phyloP scores from a whole-genome alignment of 1,284 basidiomycete species.

The Cutaneotrichosporon spelunceum region DNA sequence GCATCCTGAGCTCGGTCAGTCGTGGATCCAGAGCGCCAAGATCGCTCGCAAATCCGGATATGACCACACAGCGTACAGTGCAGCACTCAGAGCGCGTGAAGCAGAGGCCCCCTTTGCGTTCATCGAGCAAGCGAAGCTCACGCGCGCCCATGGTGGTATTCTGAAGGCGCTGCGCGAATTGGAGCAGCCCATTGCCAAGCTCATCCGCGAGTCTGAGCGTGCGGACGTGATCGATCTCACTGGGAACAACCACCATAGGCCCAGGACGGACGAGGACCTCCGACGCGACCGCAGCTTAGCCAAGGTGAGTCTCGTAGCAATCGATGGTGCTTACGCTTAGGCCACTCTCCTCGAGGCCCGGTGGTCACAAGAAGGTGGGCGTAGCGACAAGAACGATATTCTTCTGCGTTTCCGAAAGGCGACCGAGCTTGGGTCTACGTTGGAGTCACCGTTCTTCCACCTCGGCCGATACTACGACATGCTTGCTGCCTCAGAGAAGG shows the following conservation, averaged over 20 bases:
- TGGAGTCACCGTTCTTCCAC: slow-evolving; percentile 82
- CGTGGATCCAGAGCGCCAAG: slow-evolving; percentile 91
- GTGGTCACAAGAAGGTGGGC: slow-evolving; percentile 88
- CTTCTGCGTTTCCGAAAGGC: slow-evolving; percentile 62
- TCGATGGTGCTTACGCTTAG: slow-evolving; percentile 53
- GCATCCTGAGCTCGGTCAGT: slow-evolving; percentile 67
- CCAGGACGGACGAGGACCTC: slow-evolving; percentile 54
- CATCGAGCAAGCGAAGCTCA: slow-evolving; percentile 85
- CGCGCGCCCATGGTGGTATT: slow-evolving; percentile 75
- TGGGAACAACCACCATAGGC: slow-evolving; percentile 25
- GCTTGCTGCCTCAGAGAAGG: slow-evolving; percentile 21
- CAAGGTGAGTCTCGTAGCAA: slow-evolving; percentile 58
- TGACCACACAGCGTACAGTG: slow-evolving; percentile 95
- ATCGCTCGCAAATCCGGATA: slow-evolving; percentile 94
- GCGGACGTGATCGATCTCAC: slow-evolving; percentile 56
- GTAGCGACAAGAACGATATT: slow-evolving; percentile 68
- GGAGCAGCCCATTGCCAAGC: slow-evolving; percentile 15
- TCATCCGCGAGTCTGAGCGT: slow-evolving; percentile 9
- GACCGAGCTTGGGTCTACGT: slow-evolving; percentile 59
- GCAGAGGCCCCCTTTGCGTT: slow-evolving; percentile 74
- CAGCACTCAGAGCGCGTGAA: slow-evolving; percentile 84
- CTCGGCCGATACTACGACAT: slow-evolving; percentile 82
- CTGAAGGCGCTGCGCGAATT: slow-evolving; percentile 85
- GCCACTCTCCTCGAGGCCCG: slow-evolving; percentile 82
- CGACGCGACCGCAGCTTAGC: slow-evolving; percentile 53